Evolutionary conservation across 306 rosid genomes (phyloP).

Genomic region (Cucurbita maxima): DNA sequence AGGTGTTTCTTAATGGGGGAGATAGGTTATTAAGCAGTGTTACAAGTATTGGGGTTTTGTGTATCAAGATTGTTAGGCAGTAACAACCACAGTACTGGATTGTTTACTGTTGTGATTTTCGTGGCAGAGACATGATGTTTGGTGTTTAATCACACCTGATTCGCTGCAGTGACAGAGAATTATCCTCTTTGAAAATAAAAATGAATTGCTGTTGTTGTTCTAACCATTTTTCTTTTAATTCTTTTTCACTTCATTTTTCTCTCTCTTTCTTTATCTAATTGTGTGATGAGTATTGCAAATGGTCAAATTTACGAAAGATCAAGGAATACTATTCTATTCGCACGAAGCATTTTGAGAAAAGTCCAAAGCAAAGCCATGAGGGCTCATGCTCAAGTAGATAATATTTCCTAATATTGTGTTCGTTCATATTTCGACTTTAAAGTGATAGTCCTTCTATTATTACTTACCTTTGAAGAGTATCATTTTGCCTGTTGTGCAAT

Average conservation of each 20-base stretch:
- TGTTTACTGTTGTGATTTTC: slow-evolving; percentile 4
- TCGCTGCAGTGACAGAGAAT: neutral
- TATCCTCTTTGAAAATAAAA: neutral
- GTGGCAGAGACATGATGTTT: slow-evolving; percentile 7
- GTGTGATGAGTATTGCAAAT: too few species aligned
- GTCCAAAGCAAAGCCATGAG: too few species aligned
- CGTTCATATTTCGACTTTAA: neutral
- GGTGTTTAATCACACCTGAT: neutral
- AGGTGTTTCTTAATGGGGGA: neutral
- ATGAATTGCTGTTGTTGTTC: neutral
- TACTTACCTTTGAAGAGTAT: neutral
- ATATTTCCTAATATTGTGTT: neutral
- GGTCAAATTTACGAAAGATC: too few species aligned
- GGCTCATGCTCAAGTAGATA: too few species aligned
- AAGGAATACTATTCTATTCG: too few species aligned
- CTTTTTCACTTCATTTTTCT: neutral
- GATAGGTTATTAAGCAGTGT: neutral
- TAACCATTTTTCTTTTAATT: neutral
- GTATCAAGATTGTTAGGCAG: neutral
- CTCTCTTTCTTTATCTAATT: neutral
- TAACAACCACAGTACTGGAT: neutral
- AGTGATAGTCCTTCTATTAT: neutral
- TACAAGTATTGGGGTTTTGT: neutral
- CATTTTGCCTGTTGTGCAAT: neutral
- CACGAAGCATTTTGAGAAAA: too few species aligned